Base-by-base conservation (phyloP, 257 asterid species). In the Solanum corneliomulleri region DNA sequence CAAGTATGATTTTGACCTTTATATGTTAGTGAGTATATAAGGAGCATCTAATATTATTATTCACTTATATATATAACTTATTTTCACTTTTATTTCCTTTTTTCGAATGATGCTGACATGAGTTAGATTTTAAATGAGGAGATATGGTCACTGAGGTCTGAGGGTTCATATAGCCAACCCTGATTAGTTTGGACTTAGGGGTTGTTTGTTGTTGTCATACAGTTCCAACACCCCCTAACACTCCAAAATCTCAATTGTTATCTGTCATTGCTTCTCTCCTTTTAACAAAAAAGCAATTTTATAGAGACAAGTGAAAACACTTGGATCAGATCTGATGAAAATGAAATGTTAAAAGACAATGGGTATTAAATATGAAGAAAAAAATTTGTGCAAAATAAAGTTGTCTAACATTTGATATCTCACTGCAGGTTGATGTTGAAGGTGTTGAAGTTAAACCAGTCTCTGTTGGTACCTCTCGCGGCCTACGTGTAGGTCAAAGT, bases 401-500 rank as follows among this genome's bases (percentile, higher is more conserved):
- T 27, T 80, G 25, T 45, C 41, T 45, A 77, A 77, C 27, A 15
- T 20, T 10, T 18, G 11, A 47, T 27, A 47, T 80, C 39, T 25
- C 13, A 47, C 16, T 75, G 81, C 94, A 96, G 99, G 96, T 96
- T 88, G 94, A 92, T 92, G 93, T 90, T 27, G 90, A 86, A 70
- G 96, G 94, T 25, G 90, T 89, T 75, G 97, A 95, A 91, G 89
- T 96, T 58, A 96, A 91, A 85, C 98, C 98, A 4, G 92, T 88
- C 71, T 90, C 86, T 77, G 84, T 96, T 21, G 98, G 98, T 85
- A 90, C 88, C 56, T 96, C 99, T 56, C 86, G 83, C 31, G 94
- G 89, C 64, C 72, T 96, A 85, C 94, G 68, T 88, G 99, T 95
- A 33, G 98, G 99, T 66, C 98, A 95, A 91, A 95, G 96, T 91